Evolutionary conservation across 225 moss, liverwort and hornwort genomes (phyloP), one percentile per base, ranked within the genome.

Genomic region (Thuidium tamariscinum): DNA sequence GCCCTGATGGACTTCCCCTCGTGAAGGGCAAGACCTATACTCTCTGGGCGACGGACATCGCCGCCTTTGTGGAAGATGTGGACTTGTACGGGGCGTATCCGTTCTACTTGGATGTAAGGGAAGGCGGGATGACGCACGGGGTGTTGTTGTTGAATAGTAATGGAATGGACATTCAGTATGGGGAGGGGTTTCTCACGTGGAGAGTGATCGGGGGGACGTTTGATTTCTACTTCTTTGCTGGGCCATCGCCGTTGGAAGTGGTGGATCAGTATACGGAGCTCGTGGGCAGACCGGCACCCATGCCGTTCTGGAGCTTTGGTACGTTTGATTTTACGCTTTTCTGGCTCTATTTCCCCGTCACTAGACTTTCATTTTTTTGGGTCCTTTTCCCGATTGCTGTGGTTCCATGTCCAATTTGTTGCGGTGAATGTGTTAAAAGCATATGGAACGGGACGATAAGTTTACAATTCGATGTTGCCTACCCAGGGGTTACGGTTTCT

Each of bases 301-400:
- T 98, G 95, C 98, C 98, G 5, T 97, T 92, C 85, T 98, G 98
- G 98, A 90, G 94, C 55, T 90, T 98, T 2, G 98, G 98, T 98
- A 61, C 84, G 95, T 75, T 32, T 32, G 17, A 4, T 26, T 79
- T 41, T 32, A 5, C 18, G 30, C 29, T 21, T 60, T 42, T 44
- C 62, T 77, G 13, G 13, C 44, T 15, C 4, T 10, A 5, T 42
- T 29, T 36, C 29, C 19, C 10, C 27, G 16, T 77, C n/a, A 22
- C 52, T 22, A n/a, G 34, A 22, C 74, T 34, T 13, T 54, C 34
- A 51, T 5, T 52, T 23, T n/a, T 3, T 23, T 1, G 0, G 0
- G 1, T 21, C 9, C 2, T 8, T 11, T 27, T 5, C 4, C 23
- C 2, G 54, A 16, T 54, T 76, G 25, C 25, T 54, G 54, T 76